These are phyloP conservation scores for Davidsoniella virescens DNA, from an alignment of 2,329 filamentous ascomycete species.

Conservation along the genomic window DNA sequence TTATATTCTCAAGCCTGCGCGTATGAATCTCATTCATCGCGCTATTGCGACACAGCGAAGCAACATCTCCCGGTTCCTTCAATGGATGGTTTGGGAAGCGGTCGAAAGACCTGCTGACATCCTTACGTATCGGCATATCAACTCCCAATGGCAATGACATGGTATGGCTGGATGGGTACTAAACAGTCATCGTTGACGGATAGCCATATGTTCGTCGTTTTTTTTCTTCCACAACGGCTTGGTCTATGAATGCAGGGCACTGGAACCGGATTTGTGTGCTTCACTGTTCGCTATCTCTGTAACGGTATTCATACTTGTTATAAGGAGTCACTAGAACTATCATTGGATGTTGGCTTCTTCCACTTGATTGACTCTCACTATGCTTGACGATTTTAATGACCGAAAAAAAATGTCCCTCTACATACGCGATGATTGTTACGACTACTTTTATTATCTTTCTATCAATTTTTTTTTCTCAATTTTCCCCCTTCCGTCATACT, in stretches of 20 bases:
- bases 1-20: neutral
- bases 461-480: slow-evolving; percentile 22
- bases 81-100: neutral
- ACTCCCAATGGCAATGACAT: no score
- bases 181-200: neutral
- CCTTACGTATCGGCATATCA: no score
- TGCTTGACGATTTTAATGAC: slow-evolving; percentile 18
- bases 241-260: neutral
- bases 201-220: neutral
- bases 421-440: slow-evolving; percentile 17
- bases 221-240: neutral
- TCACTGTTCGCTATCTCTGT: neutral
- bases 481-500: slow-evolving; percentile 25
- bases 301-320: neutral
- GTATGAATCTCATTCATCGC: no score
- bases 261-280: neutral
- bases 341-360: neutral
- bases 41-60: no score
- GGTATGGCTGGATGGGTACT: slow-evolving; percentile 6
- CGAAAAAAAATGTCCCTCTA: slow-evolving; percentile 22
- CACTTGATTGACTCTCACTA: slow-evolving; percentile 3
- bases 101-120: no score
- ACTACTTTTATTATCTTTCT: no score
- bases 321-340: neutral
- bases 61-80: neutral